Percentiles rank a stretch among this genome's conserved stretches.
These are phyloP conservation scores for Myxozyma neglecta DNA, from an alignment of 805 yeast genomes.

Conservation along the genomic window DNA sequence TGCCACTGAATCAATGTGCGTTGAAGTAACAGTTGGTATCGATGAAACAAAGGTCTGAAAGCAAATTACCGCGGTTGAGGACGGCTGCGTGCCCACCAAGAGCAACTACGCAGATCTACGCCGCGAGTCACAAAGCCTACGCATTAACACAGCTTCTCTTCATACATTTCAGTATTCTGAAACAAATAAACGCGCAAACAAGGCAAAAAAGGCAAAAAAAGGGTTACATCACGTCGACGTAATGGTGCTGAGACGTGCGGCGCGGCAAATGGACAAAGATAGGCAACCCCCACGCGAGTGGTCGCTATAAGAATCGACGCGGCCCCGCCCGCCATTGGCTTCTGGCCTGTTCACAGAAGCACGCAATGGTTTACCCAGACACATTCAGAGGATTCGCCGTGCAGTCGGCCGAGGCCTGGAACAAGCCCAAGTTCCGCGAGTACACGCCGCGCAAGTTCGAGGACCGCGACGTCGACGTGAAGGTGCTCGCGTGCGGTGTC, in stretches of 20 bases:
- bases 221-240: too few species aligned
- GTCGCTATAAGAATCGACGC: neutral
- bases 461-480: conserved; percentile 42
- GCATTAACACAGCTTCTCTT: too few species aligned
- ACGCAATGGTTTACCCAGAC: conserved; percentile 48
- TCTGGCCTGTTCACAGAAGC: neutral
- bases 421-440: conserved; percentile 23
- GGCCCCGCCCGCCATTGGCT: neutral
- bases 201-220: too few species aligned
- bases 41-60: too few species aligned
- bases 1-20: too few species aligned
- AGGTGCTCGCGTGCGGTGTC: conserved; percentile 49
- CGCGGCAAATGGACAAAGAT: neutral
- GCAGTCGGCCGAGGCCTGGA: conserved; percentile 22
- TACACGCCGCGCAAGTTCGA: conserved; percentile 35
- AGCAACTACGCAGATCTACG: too few species aligned
- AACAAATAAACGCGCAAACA: too few species aligned
- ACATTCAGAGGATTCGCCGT: conserved; percentile 62
- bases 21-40: too few species aligned
- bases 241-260: neutral
- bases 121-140: too few species aligned
- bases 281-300: neutral
- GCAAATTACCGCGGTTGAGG: too few species aligned
- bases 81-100: too few species aligned
- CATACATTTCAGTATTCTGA: too few species aligned